Percentiles rank a stretch among this genome's conserved stretches.
Conservation (phyloP, 2,329 filamentous ascomycete genomes). For the Colletotrichum tofieldiae region DNA sequence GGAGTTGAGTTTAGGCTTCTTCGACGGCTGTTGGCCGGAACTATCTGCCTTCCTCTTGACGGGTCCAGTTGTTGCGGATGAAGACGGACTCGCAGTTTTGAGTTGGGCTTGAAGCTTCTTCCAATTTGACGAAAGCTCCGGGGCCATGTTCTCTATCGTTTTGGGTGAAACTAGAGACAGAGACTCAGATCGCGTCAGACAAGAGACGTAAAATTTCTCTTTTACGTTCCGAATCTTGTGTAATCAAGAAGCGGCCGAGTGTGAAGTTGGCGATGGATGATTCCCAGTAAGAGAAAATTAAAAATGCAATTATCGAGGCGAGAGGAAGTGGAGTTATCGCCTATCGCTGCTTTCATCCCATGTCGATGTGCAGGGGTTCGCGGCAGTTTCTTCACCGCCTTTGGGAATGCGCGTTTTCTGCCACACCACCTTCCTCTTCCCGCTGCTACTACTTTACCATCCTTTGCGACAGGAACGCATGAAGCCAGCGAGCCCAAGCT, state of each 20-base stretch:
- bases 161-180: not conserved
- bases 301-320: slow-evolving; percentile 35
- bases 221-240: not conserved
- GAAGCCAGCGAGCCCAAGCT: slow-evolving; percentile 2
- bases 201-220: not conserved
- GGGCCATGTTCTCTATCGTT: slow-evolving; percentile 55
- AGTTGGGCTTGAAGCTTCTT: slow-evolving; percentile 80
- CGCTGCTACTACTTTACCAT: not conserved
- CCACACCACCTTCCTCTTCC: slow-evolving; percentile 34
- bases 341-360: not conserved
- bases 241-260: not conserved
- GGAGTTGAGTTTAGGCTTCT: slow-evolving; percentile 50
- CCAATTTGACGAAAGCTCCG: slow-evolving; percentile 79
- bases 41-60: slow-evolving; percentile 59
- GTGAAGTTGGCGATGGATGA: not conserved
- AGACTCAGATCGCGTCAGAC: not conserved
- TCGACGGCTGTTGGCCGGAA: slow-evolving; percentile 48
- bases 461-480: slow-evolving; percentile 12
- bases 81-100: slow-evolving; percentile 61
- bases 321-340: not conserved
- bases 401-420: slow-evolving; percentile 37
- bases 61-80: slow-evolving; percentile 50
- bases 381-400: slow-evolving; percentile 35
- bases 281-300: slow-evolving; percentile 17
- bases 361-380: slow-evolving; percentile 13